phyloP scores from a whole-genome alignment of 257 asterid species.

The Solanum corneliomulleri region DNA sequence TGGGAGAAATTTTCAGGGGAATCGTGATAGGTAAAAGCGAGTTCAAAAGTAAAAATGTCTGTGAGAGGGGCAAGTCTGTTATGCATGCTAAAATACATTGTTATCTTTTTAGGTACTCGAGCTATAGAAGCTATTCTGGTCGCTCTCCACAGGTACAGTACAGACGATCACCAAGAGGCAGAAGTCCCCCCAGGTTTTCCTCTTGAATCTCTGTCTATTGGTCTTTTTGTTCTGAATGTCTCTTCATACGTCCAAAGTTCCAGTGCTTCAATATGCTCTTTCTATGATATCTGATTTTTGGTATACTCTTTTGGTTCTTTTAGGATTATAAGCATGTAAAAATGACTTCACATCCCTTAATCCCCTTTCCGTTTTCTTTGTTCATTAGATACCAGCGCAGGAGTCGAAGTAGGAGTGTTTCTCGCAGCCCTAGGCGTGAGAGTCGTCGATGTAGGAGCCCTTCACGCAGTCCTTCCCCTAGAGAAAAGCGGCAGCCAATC shows the following conservation, averaged over 20 bases:
- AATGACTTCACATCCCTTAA: neutral
- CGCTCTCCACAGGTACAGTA: conserved; percentile 57
- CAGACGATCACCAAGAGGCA: conserved; percentile 67
- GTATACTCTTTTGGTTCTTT: neutral
- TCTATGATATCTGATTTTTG: neutral
- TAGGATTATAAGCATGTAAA: neutral
- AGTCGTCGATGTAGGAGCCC: conserved; percentile 59
- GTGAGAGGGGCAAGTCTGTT: neutral
- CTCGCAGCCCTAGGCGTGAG: conserved; percentile 66
- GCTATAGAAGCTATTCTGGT: conserved; percentile 51
- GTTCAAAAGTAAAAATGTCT: neutral
- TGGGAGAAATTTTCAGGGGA: conserved; percentile 63
- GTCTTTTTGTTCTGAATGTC: neutral
- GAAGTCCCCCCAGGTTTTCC: conserved; percentile 83
- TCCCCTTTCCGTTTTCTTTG: neutral
- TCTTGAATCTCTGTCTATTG: neutral
- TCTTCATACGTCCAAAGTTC: neutral
- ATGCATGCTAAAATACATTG: neutral
- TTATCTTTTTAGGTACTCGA: conserved; percentile 39
- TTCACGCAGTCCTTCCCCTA: conserved; percentile 50
- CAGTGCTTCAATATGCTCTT: neutral
- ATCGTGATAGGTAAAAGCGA: conserved; percentile 51
- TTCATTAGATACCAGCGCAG: conserved; percentile 51
- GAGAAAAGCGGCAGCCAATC: conserved; percentile 31
- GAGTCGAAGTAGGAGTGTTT: conserved; percentile 58